Evolutionary conservation across 176 grass and related monocot species (phyloP).

Genomic region (Coix lacrymajobi): DNA sequence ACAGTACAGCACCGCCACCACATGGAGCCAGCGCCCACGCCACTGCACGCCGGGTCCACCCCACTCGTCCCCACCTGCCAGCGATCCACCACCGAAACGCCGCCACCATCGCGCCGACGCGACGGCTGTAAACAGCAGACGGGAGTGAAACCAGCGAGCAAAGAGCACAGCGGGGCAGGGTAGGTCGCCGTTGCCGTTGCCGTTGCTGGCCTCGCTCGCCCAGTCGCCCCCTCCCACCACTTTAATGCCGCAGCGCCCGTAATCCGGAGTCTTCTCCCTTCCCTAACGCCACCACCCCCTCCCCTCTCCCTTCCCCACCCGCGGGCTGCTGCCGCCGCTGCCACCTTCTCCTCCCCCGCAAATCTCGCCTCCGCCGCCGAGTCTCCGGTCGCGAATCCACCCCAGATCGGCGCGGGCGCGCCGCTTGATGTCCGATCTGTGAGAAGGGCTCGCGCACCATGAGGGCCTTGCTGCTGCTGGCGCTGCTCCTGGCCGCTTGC

Average conservation of each 20-base stretch:
- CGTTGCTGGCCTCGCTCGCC: background rate
- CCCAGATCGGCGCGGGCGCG: constrained; percentile 32
- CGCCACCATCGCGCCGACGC: background rate
- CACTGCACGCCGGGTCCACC: background rate
- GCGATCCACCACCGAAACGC: background rate
- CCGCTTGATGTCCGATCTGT: constrained; percentile 44
- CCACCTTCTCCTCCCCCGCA: constrained; percentile 10
- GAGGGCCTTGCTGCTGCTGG: constrained; percentile 10
- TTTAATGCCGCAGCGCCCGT: constrained; percentile 33
- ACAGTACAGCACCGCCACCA: background rate
- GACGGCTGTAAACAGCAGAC: background rate
- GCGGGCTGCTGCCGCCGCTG: background rate
- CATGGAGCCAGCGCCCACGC: background rate
- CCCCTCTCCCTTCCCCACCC: background rate
- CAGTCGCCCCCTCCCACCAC: background rate
- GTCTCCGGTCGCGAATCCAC: background rate
- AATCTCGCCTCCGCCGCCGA: constrained; percentile 25
- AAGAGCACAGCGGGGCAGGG: background rate
- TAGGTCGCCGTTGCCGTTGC: constrained; percentile 34
- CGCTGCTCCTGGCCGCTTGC: constrained; percentile 21
- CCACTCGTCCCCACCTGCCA: background rate
- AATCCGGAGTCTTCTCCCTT: constrained; percentile 16
- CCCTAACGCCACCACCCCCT: constrained; percentile 1
- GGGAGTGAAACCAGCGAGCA: background rate
- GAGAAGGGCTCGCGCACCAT: background rate